Evolutionary conservation across 2,329 filamentous ascomycete species (phyloP).

Genomic region (Microsporum canis): DNA sequence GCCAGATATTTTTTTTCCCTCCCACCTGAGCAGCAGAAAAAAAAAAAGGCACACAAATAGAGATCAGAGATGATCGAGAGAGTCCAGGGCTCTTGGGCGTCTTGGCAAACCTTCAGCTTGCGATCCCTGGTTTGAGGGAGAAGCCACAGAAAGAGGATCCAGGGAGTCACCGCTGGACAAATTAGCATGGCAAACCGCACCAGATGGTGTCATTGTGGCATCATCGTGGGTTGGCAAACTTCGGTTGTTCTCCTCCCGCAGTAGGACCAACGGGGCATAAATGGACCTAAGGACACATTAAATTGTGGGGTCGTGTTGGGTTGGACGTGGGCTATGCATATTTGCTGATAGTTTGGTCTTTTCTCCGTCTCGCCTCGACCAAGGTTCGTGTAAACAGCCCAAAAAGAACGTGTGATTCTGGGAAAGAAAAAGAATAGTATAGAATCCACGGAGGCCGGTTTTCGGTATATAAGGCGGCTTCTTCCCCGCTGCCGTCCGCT

Average conservation of each 20-base stretch:
- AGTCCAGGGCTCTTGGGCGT: neutral
- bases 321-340: neutral
- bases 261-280: neutral
- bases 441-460: neutral
- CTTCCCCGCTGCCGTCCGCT: neutral
- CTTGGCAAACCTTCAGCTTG: neutral
- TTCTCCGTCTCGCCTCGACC: neutral
- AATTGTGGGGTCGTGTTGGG: neutral
- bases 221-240: neutral
- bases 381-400: neutral
- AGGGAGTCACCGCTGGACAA: neutral
- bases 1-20: neutral
- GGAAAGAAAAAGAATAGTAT: neutral
- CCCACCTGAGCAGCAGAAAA: neutral
- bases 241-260: slow-evolving; percentile 4
- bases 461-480: slow-evolving; percentile 4
- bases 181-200: neutral
- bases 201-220: slow-evolving; percentile 2
- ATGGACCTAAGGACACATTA: neutral
- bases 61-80: neutral
- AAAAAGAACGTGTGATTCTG: neutral
- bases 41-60: neutral
- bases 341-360: neutral
- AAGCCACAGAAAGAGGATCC: neutral
- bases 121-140: neutral